These are phyloP conservation scores for Neurospora hispaniola DNA, from an alignment of 495 filamentous ascomycete genomes.

Conservation along the genomic window DNA sequence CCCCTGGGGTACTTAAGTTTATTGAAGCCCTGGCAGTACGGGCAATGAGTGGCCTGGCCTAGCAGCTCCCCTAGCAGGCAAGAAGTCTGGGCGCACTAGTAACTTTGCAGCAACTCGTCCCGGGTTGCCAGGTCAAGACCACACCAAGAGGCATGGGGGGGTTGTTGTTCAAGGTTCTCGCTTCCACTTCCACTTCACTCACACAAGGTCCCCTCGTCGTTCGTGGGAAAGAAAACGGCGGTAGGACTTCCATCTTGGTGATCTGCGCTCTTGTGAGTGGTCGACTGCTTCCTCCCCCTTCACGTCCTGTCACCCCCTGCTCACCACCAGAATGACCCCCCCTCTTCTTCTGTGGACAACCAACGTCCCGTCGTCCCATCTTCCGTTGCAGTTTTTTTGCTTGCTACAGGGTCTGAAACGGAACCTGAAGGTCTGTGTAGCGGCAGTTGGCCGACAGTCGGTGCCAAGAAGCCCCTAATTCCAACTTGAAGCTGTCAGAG, in stretches of 20 bases:
- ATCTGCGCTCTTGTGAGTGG: conserved; percentile 5
- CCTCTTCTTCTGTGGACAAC: conserved; percentile 1
- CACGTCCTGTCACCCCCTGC: conserved; percentile 1
- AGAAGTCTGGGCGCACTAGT: background rate
- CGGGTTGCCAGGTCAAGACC: background rate
- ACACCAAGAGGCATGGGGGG: background rate
- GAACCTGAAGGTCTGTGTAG: background rate
- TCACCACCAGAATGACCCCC: conserved; percentile 8
- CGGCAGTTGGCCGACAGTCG: background rate
- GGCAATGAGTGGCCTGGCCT: background rate
- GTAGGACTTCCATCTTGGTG: conserved; percentile 8
- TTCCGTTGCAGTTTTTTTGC: background rate
- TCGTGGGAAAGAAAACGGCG: conserved; percentile 5
- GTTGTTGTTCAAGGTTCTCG: background rate
- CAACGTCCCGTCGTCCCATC: background rate
- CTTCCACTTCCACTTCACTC: background rate
- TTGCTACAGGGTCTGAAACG: background rate
- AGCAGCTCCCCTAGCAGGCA: background rate
- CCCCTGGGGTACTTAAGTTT: conserved; percentile 14
- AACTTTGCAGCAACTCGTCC: conserved; percentile 2
- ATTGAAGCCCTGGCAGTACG: background rate
- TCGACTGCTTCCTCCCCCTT: conserved; percentile 8
- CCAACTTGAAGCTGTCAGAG: background rate
- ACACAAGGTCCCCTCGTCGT: background rate
- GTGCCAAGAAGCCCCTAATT: background rate